Percentiles rank a stretch among this genome's conserved stretches.
Conservation (phyloP, 1,139 yeast species). For the Saccharomyces hybrid region DNA sequence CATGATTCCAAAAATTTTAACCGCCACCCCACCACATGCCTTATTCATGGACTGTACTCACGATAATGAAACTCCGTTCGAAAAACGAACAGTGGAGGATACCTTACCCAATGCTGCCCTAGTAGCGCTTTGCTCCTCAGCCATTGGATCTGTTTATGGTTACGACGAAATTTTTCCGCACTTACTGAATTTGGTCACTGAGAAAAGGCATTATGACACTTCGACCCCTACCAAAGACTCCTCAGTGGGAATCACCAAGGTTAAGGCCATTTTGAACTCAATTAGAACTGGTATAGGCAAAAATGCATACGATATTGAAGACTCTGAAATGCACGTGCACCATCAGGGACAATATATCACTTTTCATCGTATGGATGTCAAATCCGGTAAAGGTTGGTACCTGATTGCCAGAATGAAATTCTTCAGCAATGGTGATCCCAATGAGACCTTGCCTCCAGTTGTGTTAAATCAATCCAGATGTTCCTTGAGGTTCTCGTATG, state of each 20-base stretch:
- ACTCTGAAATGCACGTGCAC: conserved; percentile 89
- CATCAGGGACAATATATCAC: conserved; percentile 92
- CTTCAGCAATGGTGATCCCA: conserved; percentile 40
- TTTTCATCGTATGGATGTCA: conserved; percentile 76
- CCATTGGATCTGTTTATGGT: conserved; percentile 92
- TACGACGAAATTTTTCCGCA: conserved; percentile 88
- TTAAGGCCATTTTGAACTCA: conserved; percentile 53
- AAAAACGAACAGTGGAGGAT: conserved; percentile 88
- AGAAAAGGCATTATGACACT: conserved; percentile 56
- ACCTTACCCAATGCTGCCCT: conserved; percentile 92
- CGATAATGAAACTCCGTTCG: conserved; percentile 84
- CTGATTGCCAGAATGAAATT: conserved; percentile 84
- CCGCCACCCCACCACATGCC: conserved; percentile 76
- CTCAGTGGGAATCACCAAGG: conserved; percentile 44
- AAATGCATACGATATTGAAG: conserved; percentile 60
- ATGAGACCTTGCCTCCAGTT: conserved; percentile 45
- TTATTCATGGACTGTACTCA: conserved; percentile 97
- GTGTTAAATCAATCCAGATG: conserved; percentile 61
- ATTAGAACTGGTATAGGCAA: conserved; percentile 56
- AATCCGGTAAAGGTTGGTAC: conserved; percentile 84
- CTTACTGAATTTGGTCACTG: conserved; percentile 74
- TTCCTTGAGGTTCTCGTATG: conserved; percentile 51
- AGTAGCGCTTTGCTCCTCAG: conserved; percentile 88
- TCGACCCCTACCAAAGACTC: conserved; percentile 44
- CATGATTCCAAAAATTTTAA: conserved; percentile 57